Base-by-base conservation (phyloP, 164 flowering plant genomes). In the Piper longum region DNA sequence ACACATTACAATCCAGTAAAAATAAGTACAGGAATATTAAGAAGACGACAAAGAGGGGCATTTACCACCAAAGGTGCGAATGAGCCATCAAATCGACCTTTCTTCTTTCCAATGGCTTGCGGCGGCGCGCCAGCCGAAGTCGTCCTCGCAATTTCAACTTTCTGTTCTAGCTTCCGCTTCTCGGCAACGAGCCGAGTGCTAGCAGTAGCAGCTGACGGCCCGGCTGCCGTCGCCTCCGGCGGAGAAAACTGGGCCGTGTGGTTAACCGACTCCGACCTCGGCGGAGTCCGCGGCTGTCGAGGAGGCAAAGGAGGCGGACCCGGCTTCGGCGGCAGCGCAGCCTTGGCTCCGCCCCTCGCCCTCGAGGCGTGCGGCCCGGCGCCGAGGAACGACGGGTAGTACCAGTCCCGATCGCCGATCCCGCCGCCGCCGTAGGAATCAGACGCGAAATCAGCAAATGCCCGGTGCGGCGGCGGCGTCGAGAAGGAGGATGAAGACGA, bases 381-480 rank as follows among this genome's bases (percentile, higher is more conserved):
- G 8, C 88, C 89, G 62, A 87, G 80, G 54, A 82, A 83, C 1
- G 90, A 81, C 0, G 90, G 95, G 55, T 66, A 87, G 26, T 79
- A 61, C 81, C 85, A 87, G 61, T 87, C 90, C 43, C 95, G 81
- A 69, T 80, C 81, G n/a, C 73, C 72, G 58, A 75, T 62, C 60
- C 54, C 66, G 2, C 42, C 59, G 3, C 61, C 43, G 18, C 19
- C n/a, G 62, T 7, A 40, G 52, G 43, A 43, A 42, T 41, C 26
- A 40, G 16, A 11, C 16, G 43, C 11, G 44, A 60, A 67, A 14
- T 48, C 52, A 3, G 52, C 14, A 5, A 48, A 48, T 14, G 12
- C 14, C 16, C 72, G 69, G 55, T 73, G 61, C 56, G 52, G 16
- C 52, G 39, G 52, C 60, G 45, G 61, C 56, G 52, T 11, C 52